Conservation (phyloP, 148 eudicot genomes). For the Rhododendron ferrugineum region DNA sequence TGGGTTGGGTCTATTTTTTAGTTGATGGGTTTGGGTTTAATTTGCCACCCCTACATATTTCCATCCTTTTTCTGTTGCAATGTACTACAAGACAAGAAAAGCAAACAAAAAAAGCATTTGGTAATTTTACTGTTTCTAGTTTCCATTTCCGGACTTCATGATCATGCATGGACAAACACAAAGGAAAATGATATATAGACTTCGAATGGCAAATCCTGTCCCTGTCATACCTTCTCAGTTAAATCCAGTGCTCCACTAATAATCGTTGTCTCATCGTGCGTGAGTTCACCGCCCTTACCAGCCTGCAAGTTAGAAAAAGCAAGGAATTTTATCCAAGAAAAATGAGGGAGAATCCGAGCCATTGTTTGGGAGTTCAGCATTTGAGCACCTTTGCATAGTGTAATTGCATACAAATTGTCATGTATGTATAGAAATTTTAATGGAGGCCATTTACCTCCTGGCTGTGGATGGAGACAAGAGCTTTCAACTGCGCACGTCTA, state of each 20-base stretch:
- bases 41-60: not conserved
- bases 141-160: not conserved
- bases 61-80: not conserved
- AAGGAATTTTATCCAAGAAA: not conserved
- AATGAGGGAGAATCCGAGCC: not conserved
- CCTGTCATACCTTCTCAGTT: conserved; percentile 50
- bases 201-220: not conserved
- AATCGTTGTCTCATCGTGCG: conserved; percentile 96
- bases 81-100: not conserved
- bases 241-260: conserved; percentile 96
- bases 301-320: conserved; percentile 39
- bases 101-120: not conserved
- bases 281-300: conserved; percentile 96
- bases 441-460: conserved; percentile 47
- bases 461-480: conserved; percentile 83
- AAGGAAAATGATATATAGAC: not conserved
- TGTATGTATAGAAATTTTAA: not conserved
- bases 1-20: too few relatives aligned
- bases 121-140: not conserved
- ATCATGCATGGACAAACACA: not conserved
- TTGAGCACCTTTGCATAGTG: not conserved
- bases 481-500: conserved; percentile 90
- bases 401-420: not conserved
- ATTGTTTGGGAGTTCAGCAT: not conserved
- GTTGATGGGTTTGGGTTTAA: too few relatives aligned